Conservation (phyloP, 345 rosid genomes). For the Clausena lansium region DNA sequence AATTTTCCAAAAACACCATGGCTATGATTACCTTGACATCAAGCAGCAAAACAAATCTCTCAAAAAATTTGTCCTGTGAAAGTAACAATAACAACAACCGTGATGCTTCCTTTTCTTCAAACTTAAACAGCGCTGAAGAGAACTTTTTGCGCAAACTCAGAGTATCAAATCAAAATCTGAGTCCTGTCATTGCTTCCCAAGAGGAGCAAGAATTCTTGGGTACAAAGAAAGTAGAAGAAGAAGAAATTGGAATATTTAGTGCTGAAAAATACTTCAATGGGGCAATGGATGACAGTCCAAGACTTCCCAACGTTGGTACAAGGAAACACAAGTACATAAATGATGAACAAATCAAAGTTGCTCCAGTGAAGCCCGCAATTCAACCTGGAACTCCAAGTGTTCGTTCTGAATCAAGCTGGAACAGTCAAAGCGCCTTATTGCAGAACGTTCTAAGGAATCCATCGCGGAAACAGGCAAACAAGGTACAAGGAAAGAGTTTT, state of each 20-base stretch:
- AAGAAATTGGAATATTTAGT: conserved; percentile 74
- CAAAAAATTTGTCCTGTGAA: conserved; percentile 28
- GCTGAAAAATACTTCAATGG: conserved; percentile 89
- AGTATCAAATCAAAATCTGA: conserved; percentile 18
- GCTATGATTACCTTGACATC: conserved; percentile 36
- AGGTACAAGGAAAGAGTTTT: conserved; percentile 44
- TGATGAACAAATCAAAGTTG: conserved; percentile 10
- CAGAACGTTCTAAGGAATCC: conserved; percentile 22
- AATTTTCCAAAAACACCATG: conserved; percentile 5
- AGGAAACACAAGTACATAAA: conserved; percentile 18
- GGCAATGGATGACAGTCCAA: conserved; percentile 44
- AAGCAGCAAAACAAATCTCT: conserved; percentile 18
- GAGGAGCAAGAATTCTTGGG: conserved; percentile 22
- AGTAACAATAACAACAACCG: conserved; percentile 23
- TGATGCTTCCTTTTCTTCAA: conserved; percentile 54
- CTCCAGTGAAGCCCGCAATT: conserved; percentile 26
- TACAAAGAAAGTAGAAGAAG: conserved; percentile 45
- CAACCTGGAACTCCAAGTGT: conserved; percentile 48
- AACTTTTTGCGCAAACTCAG: conserved; percentile 33
- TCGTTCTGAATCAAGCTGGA: conserved; percentile 56
- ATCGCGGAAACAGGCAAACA: conserved; percentile 18
- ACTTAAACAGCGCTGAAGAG: conserved; percentile 43
- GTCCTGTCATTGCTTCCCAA: conserved; percentile 8
- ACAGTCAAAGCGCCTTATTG: conserved; percentile 55
- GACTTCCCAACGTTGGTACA: conserved; percentile 23